Evolutionary conservation across 176 grass and related monocot genomes (phyloP).

Genomic region (Chrysopogon serrulatus): DNA sequence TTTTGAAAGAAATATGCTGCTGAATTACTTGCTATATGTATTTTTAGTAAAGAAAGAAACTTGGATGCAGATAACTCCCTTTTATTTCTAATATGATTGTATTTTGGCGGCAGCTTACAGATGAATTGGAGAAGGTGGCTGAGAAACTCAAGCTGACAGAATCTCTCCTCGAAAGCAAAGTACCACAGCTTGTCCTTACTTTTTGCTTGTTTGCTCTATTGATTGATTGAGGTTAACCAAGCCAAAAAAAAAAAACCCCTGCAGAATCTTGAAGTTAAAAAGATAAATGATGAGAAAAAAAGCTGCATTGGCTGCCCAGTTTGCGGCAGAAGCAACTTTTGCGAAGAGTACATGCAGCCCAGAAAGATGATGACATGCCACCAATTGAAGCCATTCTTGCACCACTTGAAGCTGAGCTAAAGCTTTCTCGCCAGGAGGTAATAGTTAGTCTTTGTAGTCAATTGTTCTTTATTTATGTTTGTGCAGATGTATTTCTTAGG

Average conservation of each 20-base stretch:
- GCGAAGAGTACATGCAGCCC: conserved; percentile 91
- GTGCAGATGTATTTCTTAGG: not conserved
- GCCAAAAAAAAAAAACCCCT: not conserved
- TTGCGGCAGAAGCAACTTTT: conserved; percentile 94
- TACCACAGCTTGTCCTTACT: conserved; percentile 22
- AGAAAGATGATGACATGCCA: conserved; percentile 99
- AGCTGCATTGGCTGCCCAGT: conserved; percentile 77
- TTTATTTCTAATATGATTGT: conserved; percentile 19
- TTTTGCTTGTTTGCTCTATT: conserved; percentile 13
- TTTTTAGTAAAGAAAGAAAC: not conserved
- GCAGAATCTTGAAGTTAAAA: conserved; percentile 97
- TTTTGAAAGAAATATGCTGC: conserved; percentile 14
- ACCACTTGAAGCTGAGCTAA: conserved; percentile 94
- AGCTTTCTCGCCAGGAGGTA: conserved; percentile 93
- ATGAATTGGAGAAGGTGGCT: conserved; percentile 78
- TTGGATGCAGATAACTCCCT: not conserved
- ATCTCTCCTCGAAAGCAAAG: conserved; percentile 80
- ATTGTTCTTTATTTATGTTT: not conserved
- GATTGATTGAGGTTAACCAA: conserved; percentile 7
- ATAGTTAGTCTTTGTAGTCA: not conserved
- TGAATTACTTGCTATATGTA: not conserved
- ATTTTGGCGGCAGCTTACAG: conserved; percentile 72
- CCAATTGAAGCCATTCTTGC: conserved; percentile 99
- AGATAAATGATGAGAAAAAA: conserved; percentile 98
- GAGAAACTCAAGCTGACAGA: conserved; percentile 91